These are phyloP conservation scores for Coprinopsis sp. DNA, from an alignment of 768 basidiomycete species.

Conservation along the genomic window DNA sequence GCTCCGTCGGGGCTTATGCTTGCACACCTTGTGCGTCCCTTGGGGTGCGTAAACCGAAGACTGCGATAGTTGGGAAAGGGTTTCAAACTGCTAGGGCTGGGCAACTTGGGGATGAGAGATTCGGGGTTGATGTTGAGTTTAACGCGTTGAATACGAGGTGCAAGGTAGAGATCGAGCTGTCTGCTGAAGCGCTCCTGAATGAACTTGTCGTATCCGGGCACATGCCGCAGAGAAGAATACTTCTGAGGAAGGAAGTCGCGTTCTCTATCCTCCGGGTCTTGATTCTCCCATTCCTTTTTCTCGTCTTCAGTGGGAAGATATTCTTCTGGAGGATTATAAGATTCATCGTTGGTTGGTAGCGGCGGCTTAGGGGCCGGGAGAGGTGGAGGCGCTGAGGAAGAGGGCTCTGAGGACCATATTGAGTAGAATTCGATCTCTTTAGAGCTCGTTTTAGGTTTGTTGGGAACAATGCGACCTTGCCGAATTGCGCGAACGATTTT, in stretches of 20 bases:
- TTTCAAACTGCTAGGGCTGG: constrained; percentile 82
- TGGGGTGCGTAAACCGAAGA: constrained; percentile 64
- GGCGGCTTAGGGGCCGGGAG: constrained; percentile 89
- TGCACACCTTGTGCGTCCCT: constrained; percentile 66
- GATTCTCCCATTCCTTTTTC: constrained; percentile 73
- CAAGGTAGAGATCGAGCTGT: constrained; percentile 94
- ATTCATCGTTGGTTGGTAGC: constrained; percentile 91
- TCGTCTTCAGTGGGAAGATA: constrained; percentile 87
- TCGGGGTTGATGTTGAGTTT: constrained; percentile 91
- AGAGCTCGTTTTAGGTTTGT: constrained; percentile 73
- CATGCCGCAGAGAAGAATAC: constrained; percentile 77
- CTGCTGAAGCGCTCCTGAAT: constrained; percentile 92
- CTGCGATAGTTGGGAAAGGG: constrained; percentile 91
- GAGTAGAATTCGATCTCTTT: constrained; percentile 68
- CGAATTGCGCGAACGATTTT: constrained; percentile 99
- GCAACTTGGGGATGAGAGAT: constrained; percentile 89
- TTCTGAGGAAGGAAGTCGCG: constrained; percentile 87
- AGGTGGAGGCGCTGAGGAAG: constrained; percentile 76
- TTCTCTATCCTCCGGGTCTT: constrained; percentile 86
- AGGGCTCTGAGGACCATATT: constrained; percentile 76
- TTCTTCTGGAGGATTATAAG: constrained; percentile 97
- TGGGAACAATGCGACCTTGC: constrained; percentile 88
- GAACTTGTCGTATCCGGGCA: constrained; percentile 87
- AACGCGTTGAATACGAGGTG: constrained; percentile 81
- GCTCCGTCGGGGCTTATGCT: constrained; percentile 83